phyloP scores from a whole-genome alignment of 2,329 filamentous ascomycete species.

The Aspergillus sp. region DNA sequence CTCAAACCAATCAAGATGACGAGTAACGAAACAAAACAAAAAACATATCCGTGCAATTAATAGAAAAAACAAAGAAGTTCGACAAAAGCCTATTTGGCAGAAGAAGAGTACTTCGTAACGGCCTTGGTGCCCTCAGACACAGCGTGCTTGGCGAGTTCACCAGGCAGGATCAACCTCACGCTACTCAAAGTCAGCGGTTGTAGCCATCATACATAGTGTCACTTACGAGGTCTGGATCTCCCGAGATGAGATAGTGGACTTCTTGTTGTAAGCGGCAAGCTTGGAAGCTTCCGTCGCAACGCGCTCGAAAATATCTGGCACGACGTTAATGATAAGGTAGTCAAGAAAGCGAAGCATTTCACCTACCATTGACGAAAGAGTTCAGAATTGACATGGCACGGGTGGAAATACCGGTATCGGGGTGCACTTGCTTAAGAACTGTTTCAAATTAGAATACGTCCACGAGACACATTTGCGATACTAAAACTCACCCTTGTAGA shows the following conservation, averaged over 20 bases:
- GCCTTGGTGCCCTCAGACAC: constrained; percentile 99
- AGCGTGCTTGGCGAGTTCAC: constrained; percentile 98
- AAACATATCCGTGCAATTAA: constrained; percentile 52
- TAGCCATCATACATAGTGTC: neutral
- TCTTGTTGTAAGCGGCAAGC: constrained; percentile 99
- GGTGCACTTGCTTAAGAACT: constrained; percentile 99
- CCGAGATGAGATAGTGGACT: constrained; percentile 98
- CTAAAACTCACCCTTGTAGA: constrained; percentile 87
- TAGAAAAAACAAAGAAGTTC: constrained; percentile 56
- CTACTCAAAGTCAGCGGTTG: constrained; percentile 42
- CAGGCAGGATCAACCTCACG: constrained; percentile 94
- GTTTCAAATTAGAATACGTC: constrained; percentile 16
- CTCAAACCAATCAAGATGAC: constrained; percentile 44
- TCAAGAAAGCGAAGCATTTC: neutral
- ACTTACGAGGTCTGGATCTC: constrained; percentile 95
- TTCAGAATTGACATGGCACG: constrained; percentile 99
- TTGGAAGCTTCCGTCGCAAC: constrained; percentile 98
- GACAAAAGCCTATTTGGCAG: constrained; percentile 79
- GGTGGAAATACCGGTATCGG: constrained; percentile 99
- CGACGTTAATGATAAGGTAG: neutral
- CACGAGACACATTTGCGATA: constrained; percentile 22
- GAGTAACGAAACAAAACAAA: constrained; percentile 40
- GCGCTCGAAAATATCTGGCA: constrained; percentile 93
- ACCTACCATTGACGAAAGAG: constrained; percentile 97
- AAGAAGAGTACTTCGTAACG: constrained; percentile 99